phyloP scores from a whole-genome alignment of 2,329 filamentous ascomycete genomes.

The Aureobasidium subglaciale region DNA sequence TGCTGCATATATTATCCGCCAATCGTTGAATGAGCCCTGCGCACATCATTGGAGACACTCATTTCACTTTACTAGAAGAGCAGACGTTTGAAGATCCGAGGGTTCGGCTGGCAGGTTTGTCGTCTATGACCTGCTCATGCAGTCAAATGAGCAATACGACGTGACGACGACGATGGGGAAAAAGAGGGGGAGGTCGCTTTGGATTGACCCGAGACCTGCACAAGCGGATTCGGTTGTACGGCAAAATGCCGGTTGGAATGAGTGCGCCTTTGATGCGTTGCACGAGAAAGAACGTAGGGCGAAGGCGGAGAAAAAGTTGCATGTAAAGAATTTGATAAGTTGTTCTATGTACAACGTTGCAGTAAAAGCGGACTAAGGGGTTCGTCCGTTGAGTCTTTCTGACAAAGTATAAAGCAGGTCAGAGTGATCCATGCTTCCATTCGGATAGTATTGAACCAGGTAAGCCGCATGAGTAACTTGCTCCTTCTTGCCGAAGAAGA shows the following conservation, averaged over 20 bases:
- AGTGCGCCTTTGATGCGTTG: too few species aligned
- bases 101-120: neutral
- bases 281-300: too few species aligned
- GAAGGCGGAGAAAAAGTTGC: too few species aligned
- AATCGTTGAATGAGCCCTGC: neutral
- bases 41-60: neutral
- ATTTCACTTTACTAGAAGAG: neutral
- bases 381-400: too few species aligned
- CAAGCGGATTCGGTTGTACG: neutral
- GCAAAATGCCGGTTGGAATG: neutral
- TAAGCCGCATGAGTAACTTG: too few species aligned
- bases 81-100: neutral
- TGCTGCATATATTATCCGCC: slow-evolving; percentile 9
- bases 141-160: neutral
- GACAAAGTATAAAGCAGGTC: too few species aligned
- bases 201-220: neutral
- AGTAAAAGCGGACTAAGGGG: too few species aligned
- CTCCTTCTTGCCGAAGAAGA: too few species aligned
- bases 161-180: neutral
- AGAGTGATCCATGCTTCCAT: too few species aligned
- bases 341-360: too few species aligned
- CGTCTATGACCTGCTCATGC: neutral
- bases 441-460: too few species aligned
- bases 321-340: too few species aligned
- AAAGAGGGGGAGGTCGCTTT: neutral